Evolutionary conservation across 2,329 filamentous ascomycete species (phyloP).

Genomic region (Talaromyces albobiverticillius): DNA sequence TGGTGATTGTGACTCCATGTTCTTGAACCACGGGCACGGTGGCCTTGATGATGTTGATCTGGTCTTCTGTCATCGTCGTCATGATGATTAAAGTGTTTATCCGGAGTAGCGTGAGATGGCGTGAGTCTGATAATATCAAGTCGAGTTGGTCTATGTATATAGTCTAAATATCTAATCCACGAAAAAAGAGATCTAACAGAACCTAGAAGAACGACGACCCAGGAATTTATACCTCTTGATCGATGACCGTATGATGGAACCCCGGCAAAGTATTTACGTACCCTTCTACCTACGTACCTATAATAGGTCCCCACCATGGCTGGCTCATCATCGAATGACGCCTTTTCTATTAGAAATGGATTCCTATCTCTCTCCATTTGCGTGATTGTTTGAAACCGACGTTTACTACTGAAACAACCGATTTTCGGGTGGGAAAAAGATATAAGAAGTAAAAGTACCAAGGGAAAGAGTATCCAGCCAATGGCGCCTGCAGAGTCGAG

Average conservation of each 20-base stretch:
- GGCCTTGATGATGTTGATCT: slow-evolving; percentile 64
- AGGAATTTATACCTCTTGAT: too few species aligned
- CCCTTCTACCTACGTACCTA: too few species aligned
- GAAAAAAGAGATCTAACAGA: not conserved
- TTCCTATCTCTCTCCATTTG: not conserved
- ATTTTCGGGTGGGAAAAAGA: not conserved
- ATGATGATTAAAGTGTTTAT: slow-evolving; percentile 2
- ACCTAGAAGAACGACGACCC: too few species aligned
- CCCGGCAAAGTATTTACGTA: too few species aligned
- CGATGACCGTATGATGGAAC: too few species aligned
- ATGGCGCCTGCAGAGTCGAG: not conserved
- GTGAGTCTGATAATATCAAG: not conserved
- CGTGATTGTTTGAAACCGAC: not conserved
- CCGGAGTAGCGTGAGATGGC: too few species aligned
- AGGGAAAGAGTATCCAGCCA: not conserved
- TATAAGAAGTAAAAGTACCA: not conserved
- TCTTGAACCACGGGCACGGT: slow-evolving; percentile 67
- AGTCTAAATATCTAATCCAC: too few species aligned
- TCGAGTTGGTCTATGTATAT: not conserved
- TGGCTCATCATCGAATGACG: not conserved
- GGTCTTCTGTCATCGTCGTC: slow-evolving; percentile 55
- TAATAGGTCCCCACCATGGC: not conserved
- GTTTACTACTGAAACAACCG: not conserved
- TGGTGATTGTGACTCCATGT: slow-evolving; percentile 66
- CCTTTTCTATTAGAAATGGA: slow-evolving; percentile 9